A percentile compares a stretch with the other conserved stretches of the same genome.
Conservation (phyloP, 2,329 filamentous ascomycete genomes). For the Fusarium subglutinans region DNA sequence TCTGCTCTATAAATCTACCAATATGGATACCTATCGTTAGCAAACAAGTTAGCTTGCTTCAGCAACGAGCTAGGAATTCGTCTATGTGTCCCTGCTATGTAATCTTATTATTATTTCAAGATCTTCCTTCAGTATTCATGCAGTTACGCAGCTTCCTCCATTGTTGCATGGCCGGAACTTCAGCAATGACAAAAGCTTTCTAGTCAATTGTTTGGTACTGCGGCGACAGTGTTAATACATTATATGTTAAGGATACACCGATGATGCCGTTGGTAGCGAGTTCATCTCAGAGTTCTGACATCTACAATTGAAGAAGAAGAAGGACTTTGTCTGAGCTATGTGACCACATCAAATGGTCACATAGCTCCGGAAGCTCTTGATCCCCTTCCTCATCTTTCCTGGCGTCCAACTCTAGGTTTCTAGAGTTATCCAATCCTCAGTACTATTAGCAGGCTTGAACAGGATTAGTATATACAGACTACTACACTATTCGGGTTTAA, state of each 20-base stretch:
- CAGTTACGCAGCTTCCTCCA: not conserved
- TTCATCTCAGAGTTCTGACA: not conserved
- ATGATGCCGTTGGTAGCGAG: not conserved
- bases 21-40: not conserved
- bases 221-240: no score
- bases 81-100: not conserved
- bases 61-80: fast-evolving
- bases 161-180: not conserved
- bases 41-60: not conserved
- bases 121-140: not conserved
- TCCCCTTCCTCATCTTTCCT: no score
- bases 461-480: no score
- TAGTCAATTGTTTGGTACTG: not conserved
- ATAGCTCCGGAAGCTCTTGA: no score
- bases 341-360: no score
- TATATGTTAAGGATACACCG: not conserved
- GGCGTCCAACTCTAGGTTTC: no score
- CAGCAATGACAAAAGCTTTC: not conserved
- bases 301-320: not conserved
- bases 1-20: not conserved
- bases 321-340: not conserved
- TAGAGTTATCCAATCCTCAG: no score
- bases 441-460: no score
- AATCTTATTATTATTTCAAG: not conserved
- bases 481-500: no score